These are phyloP conservation scores for Graphilbum ipis-grandicollis DNA, from an alignment of 2,329 filamentous ascomycete species.

Conservation along the genomic window DNA sequence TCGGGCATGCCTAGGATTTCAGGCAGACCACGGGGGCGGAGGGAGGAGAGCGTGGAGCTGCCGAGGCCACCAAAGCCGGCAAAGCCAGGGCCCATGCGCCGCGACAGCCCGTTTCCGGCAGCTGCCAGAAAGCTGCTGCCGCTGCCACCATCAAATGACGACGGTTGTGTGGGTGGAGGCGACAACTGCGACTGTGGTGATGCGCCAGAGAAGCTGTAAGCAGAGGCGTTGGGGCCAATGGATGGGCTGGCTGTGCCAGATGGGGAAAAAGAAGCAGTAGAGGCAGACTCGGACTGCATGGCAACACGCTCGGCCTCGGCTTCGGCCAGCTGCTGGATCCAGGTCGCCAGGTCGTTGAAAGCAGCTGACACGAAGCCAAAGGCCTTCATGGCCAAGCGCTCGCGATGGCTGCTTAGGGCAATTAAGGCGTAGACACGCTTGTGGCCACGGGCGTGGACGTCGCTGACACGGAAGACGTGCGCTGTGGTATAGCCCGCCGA, in stretches of 20 bases:
- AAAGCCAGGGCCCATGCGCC: conserved; percentile 37
- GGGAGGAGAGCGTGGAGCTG: conserved; percentile 33
- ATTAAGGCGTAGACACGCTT: conserved; percentile 54
- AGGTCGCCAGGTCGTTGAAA: conserved; percentile 45
- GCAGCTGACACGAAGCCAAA: conserved; percentile 44
- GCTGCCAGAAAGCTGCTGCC: conserved; percentile 40
- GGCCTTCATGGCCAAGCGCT: conserved; percentile 47
- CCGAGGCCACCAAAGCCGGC: conserved; percentile 34
- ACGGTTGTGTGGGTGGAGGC: conserved; percentile 8
- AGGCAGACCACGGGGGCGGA: conserved; percentile 42
- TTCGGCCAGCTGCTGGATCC: conserved; percentile 49
- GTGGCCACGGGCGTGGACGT: conserved; percentile 48
- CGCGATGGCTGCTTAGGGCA: conserved; percentile 46
- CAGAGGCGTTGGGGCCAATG: conserved; percentile 15
- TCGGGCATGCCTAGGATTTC: conserved; percentile 50
- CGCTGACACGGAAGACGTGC: conserved; percentile 53
- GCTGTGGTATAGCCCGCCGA: conserved; percentile 50
- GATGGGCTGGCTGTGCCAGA: conserved; percentile 14
- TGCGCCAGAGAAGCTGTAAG: conserved; percentile 14
- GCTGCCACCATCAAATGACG: conserved; percentile 16
- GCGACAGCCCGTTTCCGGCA: conserved; percentile 34
- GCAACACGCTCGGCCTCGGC: conserved; percentile 36
- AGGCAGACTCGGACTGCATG: conserved; percentile 21
- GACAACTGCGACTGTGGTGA: conserved; percentile 9
- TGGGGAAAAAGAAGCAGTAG: conserved; percentile 19